Base-by-base conservation (phyloP, 352 stramenopile genomes). In the Phytophthora litchii region DNA sequence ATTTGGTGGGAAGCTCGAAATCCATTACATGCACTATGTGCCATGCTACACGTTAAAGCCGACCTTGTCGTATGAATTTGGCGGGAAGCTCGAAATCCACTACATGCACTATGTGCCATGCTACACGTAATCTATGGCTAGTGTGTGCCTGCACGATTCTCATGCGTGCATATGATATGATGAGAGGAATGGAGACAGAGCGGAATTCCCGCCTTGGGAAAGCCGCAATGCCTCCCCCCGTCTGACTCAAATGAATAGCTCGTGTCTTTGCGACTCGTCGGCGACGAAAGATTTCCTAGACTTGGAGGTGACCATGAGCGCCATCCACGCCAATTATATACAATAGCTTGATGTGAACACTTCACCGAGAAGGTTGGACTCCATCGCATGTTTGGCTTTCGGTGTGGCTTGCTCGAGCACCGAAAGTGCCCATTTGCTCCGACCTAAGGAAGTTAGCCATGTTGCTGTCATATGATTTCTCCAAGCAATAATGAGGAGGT, bases 191-290 rank as follows among this genome's bases (percentile, higher is more conserved):
- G 23, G 23, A n/a, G n/a, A n/a, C 16, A 55, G 54, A 36, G 57
- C 45, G 54, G n/a, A 37, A 63, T 57, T 57, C 54, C 54, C 54
- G 25, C 27, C 44, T 59, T 51, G 38, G 3, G 29, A 7, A 34
- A 34, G 23, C 23, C 5, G 5, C 23, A 27, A 27, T 27, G 23
- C 10, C 10, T 34, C 3, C 10, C 3, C 29, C 29, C 10, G 29
- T 34, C 29, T 34, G 29, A 34, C 29, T 34, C 29, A 34, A 34
- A 34, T 2, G 29, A 12, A 7, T 34, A 9, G 29, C 10, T 34
- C 29, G 29, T 34, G 29, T 34, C 29, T 34, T 34, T 34, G 29
- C 29, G 10, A 7, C 29, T 5, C 23, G 10, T 34, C 29, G 29
- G 3, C 6, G 7, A 11, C 29, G 29, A 34, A 34, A 34, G 29